These are phyloP conservation scores for Umbilicaria muhlenbergii DNA, from an alignment of 495 filamentous ascomycete species.

Conservation along the genomic window DNA sequence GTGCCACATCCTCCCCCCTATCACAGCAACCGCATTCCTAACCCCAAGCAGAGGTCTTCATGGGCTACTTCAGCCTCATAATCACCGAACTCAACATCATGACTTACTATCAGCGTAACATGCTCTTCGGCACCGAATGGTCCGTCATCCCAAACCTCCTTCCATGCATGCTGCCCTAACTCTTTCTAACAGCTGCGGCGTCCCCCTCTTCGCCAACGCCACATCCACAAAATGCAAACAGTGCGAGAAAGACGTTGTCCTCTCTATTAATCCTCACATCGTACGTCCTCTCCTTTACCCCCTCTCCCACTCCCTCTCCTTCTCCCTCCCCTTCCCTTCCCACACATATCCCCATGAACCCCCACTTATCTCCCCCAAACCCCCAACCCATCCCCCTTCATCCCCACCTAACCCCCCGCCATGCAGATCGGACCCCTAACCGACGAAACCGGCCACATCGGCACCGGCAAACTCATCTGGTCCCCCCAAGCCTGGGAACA, in stretches of 20 bases:
- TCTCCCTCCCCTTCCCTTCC: not conserved
- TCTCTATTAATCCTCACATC: slow-evolving; percentile 35
- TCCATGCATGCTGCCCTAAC: not conserved
- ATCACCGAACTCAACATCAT: slow-evolving; percentile 38
- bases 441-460: slow-evolving; percentile 14
- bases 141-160: slow-evolving; percentile 10
- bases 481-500: slow-evolving; percentile 14
- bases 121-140: slow-evolving; percentile 43
- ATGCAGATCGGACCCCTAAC: slow-evolving; percentile 10
- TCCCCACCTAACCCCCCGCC: not conserved
- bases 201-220: slow-evolving; percentile 37
- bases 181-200: slow-evolving; percentile 30
- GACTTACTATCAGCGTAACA: slow-evolving; percentile 25
- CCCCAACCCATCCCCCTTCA: too few relatives aligned
- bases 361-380: not conserved
- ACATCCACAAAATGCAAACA: slow-evolving; percentile 31
- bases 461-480: slow-evolving; percentile 13
- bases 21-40: not conserved
- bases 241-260: slow-evolving; percentile 26
- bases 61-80: slow-evolving; percentile 41
- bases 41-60: slow-evolving; percentile 23
- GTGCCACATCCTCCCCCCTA: slow-evolving; percentile 15
- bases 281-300: not conserved
- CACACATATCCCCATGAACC: not conserved
- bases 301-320: not conserved